Base-by-base conservation (phyloP, 192 early-diverging fungal genomes). In the Coemansia sp. region DNA sequence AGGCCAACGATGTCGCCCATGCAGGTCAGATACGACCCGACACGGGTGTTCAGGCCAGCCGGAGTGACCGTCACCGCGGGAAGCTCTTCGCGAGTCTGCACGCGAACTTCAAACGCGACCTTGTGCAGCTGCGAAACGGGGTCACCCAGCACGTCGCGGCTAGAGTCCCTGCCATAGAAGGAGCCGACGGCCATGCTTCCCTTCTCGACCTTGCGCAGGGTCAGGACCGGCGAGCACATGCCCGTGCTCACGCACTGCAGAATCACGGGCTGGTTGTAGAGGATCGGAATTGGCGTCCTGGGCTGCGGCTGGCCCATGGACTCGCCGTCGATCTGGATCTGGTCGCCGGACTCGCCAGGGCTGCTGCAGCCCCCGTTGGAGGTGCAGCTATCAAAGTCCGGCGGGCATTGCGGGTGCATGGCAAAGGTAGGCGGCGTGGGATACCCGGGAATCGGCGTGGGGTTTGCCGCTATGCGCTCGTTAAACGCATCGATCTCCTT, bases 71-170 rank as follows among this genome's bases (percentile, higher is more conserved):
- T 72, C 35, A 72, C 70, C 3, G 79, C 74, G 0, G 78, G 73
- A 2, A 75, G 71, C 67, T 77, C 69, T n/a, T 75, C 69, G 27
- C 64, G 70, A 8, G 66, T 70, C 60, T 75, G 67, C 13, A 82
- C 71, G 24, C 67, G 68, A 54, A 93, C 84, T 70, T 94, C 89
- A 68, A 95, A 86, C 0, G 92, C 92, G 16, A 95, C 85, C 82
- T 95, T 95, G 81, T 95, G 92, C 53, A 95, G 70, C 69, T 93
- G 92, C 18, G 90, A 91, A 1, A 95, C 86, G 1, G 92, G 91
- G 65, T 95, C 94, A 32, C 91, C 91, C 5, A 88, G 86, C 64
- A 86, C 89, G 14, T 76, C 73, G 55, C 68, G 59, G 58, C 63
- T 75, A 32, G 61, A 46, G 50, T 83, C 77, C 58, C 67, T 57